Conservation (phyloP, 768 basidiomycete genomes). For the Tephrocybe rancida region DNA sequence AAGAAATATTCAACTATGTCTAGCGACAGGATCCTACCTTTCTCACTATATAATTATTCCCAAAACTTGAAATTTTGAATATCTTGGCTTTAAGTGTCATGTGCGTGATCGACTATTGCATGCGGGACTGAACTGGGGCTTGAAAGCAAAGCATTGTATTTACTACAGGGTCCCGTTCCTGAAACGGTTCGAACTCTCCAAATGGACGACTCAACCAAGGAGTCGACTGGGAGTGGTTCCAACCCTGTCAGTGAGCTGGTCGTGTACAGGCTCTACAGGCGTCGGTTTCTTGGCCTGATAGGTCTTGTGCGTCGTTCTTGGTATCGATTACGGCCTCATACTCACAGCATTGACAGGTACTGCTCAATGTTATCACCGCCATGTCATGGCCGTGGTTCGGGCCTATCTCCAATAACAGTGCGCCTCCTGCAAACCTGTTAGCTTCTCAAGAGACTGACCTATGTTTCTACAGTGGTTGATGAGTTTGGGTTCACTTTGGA, state of each 20-base stretch:
- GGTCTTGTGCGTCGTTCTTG: constrained; percentile 52
- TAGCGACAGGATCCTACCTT: too few species aligned
- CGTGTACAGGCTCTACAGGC: constrained; percentile 67
- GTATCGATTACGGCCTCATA: not conserved
- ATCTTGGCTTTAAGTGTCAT: too few species aligned
- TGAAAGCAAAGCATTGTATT: too few species aligned
- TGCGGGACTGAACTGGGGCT: too few species aligned
- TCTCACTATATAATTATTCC: too few species aligned
- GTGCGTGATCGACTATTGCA: too few species aligned
- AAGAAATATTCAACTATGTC: too few species aligned
- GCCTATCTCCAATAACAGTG: constrained; percentile 74
- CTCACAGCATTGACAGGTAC: constrained; percentile 39
- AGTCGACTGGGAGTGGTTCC: not conserved
- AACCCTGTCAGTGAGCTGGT: not conserved
- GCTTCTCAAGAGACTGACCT: not conserved
- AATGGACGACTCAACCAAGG: constrained; percentile 3
- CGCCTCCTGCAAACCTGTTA: constrained; percentile 8
- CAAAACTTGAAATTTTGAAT: too few species aligned
- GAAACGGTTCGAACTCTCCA: too few species aligned
- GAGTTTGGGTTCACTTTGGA: constrained; percentile 72
- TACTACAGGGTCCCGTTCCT: too few species aligned
- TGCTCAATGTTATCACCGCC: constrained; percentile 63
- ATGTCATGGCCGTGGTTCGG: constrained; percentile 86
- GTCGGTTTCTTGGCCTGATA: constrained; percentile 64
- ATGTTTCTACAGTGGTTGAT: constrained; percentile 42